Conservation (phyloP, 805 yeast species). For the Yarrowia sp. region DNA sequence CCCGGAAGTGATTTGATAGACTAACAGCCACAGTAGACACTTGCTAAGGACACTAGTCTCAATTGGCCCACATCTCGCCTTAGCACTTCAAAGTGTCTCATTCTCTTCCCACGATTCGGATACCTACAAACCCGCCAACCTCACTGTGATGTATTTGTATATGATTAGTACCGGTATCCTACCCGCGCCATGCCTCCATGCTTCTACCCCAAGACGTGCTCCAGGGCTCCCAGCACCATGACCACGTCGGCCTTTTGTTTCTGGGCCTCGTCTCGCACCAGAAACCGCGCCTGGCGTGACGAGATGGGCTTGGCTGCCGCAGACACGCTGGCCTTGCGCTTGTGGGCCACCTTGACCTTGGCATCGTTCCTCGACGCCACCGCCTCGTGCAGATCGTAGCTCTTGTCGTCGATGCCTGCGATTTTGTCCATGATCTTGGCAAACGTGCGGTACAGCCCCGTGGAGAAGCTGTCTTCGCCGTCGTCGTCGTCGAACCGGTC, state of each 20-base stretch:
- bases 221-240: conserved; percentile 23
- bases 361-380: neutral
- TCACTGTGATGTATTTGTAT: neutral
- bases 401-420: conserved; percentile 34
- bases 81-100: too few species aligned
- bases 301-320: conserved; percentile 12
- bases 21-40: too few species aligned
- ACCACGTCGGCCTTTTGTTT: conserved; percentile 21
- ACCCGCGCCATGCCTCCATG: too few species aligned
- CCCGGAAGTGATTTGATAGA: too few species aligned
- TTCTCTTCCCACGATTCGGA: too few species aligned
- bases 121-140: too few species aligned
- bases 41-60: too few species aligned
- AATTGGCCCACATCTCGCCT: too few species aligned
- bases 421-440: conserved; percentile 39
- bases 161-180: conserved; percentile 7
- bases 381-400: conserved; percentile 14
- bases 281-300: conserved; percentile 29
- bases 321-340: neutral
- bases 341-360: conserved; percentile 1
- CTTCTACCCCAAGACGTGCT: conserved; percentile 1
- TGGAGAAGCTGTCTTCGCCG: conserved; percentile 8
- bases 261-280: conserved; percentile 33
- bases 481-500: conserved; percentile 28
- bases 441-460: conserved; percentile 32